These are phyloP conservation scores for Paracoccidioides lutzii DNA, from an alignment of 2,329 filamentous ascomycete genomes.

Conservation along the genomic window DNA sequence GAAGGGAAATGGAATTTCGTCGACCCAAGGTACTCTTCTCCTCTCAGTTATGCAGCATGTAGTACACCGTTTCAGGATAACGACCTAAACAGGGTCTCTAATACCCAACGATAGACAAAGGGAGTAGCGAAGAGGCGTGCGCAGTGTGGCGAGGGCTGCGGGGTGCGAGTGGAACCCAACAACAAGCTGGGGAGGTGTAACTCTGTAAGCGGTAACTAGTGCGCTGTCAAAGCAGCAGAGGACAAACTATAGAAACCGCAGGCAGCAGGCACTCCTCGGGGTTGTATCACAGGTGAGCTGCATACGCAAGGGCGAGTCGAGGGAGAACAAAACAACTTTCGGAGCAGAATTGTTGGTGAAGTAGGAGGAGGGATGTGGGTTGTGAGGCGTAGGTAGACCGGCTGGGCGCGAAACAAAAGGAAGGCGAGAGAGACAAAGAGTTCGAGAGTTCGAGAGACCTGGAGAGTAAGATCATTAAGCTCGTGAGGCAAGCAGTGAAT, in stretches of 20 bases:
- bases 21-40: not conserved
- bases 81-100: not conserved
- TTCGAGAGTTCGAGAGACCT: not conserved
- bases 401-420: slow-evolving; percentile 2
- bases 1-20: not conserved
- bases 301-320: not conserved
- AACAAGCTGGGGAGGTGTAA: not conserved
- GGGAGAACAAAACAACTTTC: not conserved
- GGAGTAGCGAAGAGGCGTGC: not conserved
- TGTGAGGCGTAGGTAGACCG: slow-evolving; percentile 1
- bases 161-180: not conserved
- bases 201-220: not conserved
- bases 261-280: not conserved
- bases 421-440: slow-evolving; percentile 3
- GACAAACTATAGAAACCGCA: not conserved
- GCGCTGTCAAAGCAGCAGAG: not conserved
- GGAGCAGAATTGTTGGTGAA: not conserved
- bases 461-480: slow-evolving; percentile 7
- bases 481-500: not conserved
- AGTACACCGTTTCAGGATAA: not conserved
- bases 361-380: not conserved
- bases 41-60: not conserved
- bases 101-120: not conserved
- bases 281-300: not conserved
- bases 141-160: not conserved